A percentile compares a stretch with the other conserved stretches of the same genome.
phyloP scores from a whole-genome alignment of 306 rosid genomes.

The Ochetophila trinervis region DNA sequence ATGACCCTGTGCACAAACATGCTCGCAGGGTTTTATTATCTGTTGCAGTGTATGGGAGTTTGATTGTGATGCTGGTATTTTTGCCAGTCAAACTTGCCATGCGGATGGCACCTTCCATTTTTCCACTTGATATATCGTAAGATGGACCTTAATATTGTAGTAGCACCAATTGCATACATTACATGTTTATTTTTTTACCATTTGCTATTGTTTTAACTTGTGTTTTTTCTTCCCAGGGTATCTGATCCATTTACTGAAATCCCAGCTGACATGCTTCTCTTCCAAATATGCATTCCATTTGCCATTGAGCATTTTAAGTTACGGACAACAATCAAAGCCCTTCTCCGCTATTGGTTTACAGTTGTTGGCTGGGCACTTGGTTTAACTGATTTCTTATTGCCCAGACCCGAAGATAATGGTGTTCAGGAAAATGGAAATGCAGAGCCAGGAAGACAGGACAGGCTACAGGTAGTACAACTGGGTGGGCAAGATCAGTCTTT shows the following conservation, averaged over 20 bases:
- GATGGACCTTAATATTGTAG: conserved; percentile 22
- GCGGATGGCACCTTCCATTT: conserved; percentile 86
- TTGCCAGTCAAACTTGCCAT: conserved; percentile 95
- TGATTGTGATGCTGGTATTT: conserved; percentile 97
- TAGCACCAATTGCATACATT: conserved; percentile 1
- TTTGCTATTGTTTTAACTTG: conserved; percentile 20
- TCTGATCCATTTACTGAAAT: conserved; percentile 98
- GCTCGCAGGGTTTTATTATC: conserved; percentile 97
- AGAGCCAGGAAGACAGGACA: conserved; percentile 84
- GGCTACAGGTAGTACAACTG: conserved; percentile 61
- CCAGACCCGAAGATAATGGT: conserved; percentile 74
- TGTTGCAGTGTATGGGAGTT: conserved; percentile 95
- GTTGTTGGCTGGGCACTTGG: conserved; percentile 98
- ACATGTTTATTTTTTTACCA: neutral
- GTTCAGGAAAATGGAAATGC: conserved; percentile 83
- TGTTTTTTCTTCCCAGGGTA: conserved; percentile 51
- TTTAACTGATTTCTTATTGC: conserved; percentile 81
- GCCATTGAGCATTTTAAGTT: conserved; percentile 96
- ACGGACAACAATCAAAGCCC: conserved; percentile 88
- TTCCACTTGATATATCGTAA: conserved; percentile 97
- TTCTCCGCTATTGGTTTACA: conserved; percentile 89
- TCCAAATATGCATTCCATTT: conserved; percentile 97
- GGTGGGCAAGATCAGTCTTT: conserved; percentile 64
- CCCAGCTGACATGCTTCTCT: conserved; percentile 98
- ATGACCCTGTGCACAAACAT: conserved; percentile 98